Percentiles rank a stretch among this genome's conserved stretches.
phyloP scores from a whole-genome alignment of 2,329 filamentous ascomycete genomes.

The Dactylellina parvicollis region DNA sequence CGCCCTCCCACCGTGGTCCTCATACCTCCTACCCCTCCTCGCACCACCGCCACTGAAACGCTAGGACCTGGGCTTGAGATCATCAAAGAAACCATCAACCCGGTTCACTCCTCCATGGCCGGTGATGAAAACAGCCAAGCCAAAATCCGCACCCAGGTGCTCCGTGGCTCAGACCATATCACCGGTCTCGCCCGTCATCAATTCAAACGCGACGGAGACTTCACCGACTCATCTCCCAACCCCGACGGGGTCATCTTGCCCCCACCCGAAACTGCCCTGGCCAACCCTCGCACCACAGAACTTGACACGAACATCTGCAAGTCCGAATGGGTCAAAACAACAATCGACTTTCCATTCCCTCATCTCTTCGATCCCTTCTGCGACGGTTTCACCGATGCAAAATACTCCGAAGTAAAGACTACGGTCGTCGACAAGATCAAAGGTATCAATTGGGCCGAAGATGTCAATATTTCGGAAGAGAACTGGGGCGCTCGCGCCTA shows the following conservation, averaged over 20 bases:
- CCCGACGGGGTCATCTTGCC: conserved; percentile 13
- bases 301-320: conserved; percentile 52
- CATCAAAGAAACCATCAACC: conserved; percentile 18
- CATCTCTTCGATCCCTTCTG: conserved; percentile 43
- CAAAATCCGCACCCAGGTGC: conserved; percentile 45
- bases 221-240: conserved; percentile 41
- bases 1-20: conserved; percentile 5
- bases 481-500: conserved; percentile 40
- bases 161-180: conserved; percentile 36
- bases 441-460: conserved; percentile 34
- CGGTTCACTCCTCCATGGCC: conserved; percentile 13
- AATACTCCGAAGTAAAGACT: conserved; percentile 3
- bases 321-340: conserved; percentile 50
- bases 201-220: conserved; percentile 50
- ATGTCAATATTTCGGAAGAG: conserved; percentile 20
- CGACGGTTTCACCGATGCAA: conserved; percentile 38
- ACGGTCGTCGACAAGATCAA: conserved; percentile 3
- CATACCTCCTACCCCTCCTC: not conserved
- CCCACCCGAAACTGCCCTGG: conserved; percentile 15
- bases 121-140: conserved; percentile 21
- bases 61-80: not conserved
- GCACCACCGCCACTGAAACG: not conserved
- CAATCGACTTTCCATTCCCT: conserved; percentile 42
- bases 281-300: conserved; percentile 30
- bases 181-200: conserved; percentile 46